phyloP scores from a whole-genome alignment of 2,329 filamentous ascomycete genomes.

The Aureobasidium mangrovei region DNA sequence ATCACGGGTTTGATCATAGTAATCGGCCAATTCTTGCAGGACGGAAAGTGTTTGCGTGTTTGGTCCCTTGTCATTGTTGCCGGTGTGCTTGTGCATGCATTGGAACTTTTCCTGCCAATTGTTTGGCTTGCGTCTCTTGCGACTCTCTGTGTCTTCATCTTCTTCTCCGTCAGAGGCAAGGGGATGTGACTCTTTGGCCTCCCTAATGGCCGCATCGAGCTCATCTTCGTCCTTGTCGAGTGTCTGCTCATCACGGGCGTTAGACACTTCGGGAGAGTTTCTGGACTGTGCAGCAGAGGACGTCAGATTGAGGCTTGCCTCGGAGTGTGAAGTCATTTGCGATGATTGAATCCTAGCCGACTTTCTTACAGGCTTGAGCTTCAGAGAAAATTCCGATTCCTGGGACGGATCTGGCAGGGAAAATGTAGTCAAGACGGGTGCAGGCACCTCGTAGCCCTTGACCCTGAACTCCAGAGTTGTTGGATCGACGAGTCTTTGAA shows the following conservation, averaged over 20 bases:
- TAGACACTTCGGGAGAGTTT: neutral
- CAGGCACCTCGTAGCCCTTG: slow-evolving; percentile 33
- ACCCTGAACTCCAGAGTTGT: slow-evolving; percentile 52
- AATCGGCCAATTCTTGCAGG: slow-evolving; percentile 67
- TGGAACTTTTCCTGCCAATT: slow-evolving; percentile 39
- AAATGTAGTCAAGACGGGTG: neutral
- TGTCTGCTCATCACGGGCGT: neutral
- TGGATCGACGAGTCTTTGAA: slow-evolving; percentile 39
- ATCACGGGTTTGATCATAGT: slow-evolving; percentile 68
- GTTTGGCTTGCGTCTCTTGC: slow-evolving; percentile 12
- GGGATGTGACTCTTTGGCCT: slow-evolving; percentile 21
- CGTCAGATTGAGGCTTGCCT: slow-evolving; percentile 22
- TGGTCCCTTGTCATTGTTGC: slow-evolving; percentile 45
- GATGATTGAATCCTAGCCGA: slow-evolving; percentile 30
- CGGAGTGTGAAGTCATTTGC: slow-evolving; percentile 32
- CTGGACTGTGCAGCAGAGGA: neutral
- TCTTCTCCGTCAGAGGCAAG: slow-evolving; percentile 1
- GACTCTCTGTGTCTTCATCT: neutral
- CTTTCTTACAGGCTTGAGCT: slow-evolving; percentile 42
- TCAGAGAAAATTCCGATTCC: slow-evolving; percentile 32
- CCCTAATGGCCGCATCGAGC: slow-evolving; percentile 17
- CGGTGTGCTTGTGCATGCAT: slow-evolving; percentile 51
- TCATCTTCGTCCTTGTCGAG: slow-evolving; percentile 9
- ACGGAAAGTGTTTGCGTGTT: slow-evolving; percentile 69
- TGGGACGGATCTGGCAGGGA: slow-evolving; percentile 13